These are phyloP conservation scores for Salix suchowensis DNA, from an alignment of 345 rosid species.

Conservation along the genomic window DNA sequence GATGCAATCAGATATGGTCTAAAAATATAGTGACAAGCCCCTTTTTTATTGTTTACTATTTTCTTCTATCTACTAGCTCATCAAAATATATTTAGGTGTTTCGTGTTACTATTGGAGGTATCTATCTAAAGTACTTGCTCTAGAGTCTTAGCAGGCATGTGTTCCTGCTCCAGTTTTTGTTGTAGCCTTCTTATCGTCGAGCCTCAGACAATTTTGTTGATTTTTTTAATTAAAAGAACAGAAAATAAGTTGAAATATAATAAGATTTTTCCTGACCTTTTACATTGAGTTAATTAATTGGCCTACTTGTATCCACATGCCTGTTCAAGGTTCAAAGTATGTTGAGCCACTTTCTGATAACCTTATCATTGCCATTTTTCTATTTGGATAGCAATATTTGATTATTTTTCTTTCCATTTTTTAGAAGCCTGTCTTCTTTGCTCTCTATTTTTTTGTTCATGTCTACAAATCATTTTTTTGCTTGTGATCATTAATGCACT, in stretches of 20 bases:
- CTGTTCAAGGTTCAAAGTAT: background rate
- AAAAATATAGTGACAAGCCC: background rate
- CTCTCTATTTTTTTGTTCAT: background rate
- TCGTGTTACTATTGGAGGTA: background rate
- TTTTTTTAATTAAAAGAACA: background rate
- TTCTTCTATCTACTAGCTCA: background rate
- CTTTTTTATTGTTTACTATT: background rate
- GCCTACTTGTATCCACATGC: background rate
- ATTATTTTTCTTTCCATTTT: background rate
- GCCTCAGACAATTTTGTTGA: background rate
- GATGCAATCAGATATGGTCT: background rate
- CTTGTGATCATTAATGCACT: conserved; percentile 7
- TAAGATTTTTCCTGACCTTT: background rate
- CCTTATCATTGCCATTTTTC: background rate
- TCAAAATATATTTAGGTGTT: background rate
- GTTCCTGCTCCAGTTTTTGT: background rate
- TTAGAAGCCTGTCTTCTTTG: background rate
- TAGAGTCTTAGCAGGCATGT: background rate
- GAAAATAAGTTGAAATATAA: background rate
- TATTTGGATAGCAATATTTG: background rate
- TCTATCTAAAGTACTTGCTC: background rate
- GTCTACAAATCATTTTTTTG: background rate
- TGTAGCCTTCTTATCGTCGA: background rate
- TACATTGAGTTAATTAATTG: background rate
- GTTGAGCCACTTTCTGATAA: background rate